A percentile compares a stretch with the other conserved stretches of the same genome.
These are phyloP conservation scores for Talaromyces sp. DNA, from an alignment of 2,329 filamentous ascomycete genomes.

Conservation along the genomic window DNA sequence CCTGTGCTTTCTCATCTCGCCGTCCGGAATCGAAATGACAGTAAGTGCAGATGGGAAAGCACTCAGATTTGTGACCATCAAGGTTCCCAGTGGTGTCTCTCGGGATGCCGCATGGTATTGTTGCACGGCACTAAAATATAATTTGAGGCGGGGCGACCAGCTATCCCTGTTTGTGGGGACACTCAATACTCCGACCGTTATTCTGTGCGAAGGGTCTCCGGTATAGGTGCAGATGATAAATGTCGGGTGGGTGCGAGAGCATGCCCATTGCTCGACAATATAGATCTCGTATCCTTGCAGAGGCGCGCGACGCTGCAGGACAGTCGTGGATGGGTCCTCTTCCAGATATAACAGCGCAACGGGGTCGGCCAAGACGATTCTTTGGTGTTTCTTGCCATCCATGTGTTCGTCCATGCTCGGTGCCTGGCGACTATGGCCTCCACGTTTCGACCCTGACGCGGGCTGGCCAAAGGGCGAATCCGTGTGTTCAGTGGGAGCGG, in stretches of 20 bases:
- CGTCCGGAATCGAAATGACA: conserved; percentile 83
- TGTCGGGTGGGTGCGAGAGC: conserved; percentile 82
- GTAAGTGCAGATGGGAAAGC: conserved; percentile 87
- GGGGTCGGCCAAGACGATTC: conserved; percentile 60
- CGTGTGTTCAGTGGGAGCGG: conserved; percentile 16
- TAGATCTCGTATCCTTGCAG: conserved; percentile 87
- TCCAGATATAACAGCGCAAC: conserved; percentile 71
- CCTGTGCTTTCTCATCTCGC: conserved; percentile 73
- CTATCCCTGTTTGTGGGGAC: conserved; percentile 72
- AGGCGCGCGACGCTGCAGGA: conserved; percentile 64
- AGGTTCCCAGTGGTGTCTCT: conserved; percentile 71
- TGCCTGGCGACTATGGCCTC: conserved; percentile 16
- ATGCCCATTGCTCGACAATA: conserved; percentile 95
- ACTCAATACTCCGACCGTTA: conserved; percentile 73
- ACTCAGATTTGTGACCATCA: conserved; percentile 93
- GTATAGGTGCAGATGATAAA: conserved; percentile 91
- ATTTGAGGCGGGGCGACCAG: conserved; percentile 72
- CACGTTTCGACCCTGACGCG: conserved; percentile 21
- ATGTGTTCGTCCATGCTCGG: conserved; percentile 15
- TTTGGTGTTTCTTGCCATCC: conserved; percentile 41
- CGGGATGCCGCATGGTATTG: conserved; percentile 80
- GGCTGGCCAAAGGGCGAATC: conserved; percentile 17
- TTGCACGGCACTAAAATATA: conserved; percentile 81
- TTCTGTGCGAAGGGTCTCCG: conserved; percentile 70
- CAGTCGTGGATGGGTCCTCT: conserved; percentile 69